Evolutionary conservation across 2,329 filamentous ascomycete genomes (phyloP), one percentile per base, ranked within the genome.

Genomic region (Aspergillus caelatus): DNA sequence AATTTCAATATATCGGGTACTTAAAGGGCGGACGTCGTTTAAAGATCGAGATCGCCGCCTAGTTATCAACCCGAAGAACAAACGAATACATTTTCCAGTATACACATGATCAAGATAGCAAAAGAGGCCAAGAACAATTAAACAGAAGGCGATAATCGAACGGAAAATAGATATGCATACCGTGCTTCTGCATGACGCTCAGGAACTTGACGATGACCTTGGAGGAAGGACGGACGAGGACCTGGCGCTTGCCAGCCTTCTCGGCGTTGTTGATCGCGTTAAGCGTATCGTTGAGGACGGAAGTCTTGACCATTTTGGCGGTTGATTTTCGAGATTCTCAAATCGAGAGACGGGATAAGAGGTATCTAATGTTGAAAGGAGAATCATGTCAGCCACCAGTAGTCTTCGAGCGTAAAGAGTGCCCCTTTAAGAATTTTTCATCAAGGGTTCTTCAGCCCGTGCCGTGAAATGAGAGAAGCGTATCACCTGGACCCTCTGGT

Each of bases 151-250:
- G 21, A 39, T 1, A 36, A 34, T 39, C 16, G 32, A 19, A 36
- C 8, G 7, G 26, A 48, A 36, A 41, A 57, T 67, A 91, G 1
- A 4, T n/a, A 9, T 39, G 14, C 93, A 72, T 95, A 98, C 95
- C 95, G 87, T 99, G 95, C 84, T 92, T 93, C 88, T 99, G 95
- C 95, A 99, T 99, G 83, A 98, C 94, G 81, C 88, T 88, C 81
- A 99, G 88, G 90, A 98, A 99, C 89, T 98, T 98, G 88, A 96
- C 86, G 79, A 99, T 99, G 88, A 99, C 95, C 92, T 99, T 99
- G 84, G 95, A 98, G 83, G 89, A 91, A 77, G 96, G 95, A 79
- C 94, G 90, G 88, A 99, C 97, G 83, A 99, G 80, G 81, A 98
- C 95, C 87, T 99, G 95, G 81, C 95, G 94, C 91, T 98, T 98